These are phyloP conservation scores for Dissophora ornata DNA, from an alignment of 192 early-diverging fungal genomes.

Conservation along the genomic window DNA sequence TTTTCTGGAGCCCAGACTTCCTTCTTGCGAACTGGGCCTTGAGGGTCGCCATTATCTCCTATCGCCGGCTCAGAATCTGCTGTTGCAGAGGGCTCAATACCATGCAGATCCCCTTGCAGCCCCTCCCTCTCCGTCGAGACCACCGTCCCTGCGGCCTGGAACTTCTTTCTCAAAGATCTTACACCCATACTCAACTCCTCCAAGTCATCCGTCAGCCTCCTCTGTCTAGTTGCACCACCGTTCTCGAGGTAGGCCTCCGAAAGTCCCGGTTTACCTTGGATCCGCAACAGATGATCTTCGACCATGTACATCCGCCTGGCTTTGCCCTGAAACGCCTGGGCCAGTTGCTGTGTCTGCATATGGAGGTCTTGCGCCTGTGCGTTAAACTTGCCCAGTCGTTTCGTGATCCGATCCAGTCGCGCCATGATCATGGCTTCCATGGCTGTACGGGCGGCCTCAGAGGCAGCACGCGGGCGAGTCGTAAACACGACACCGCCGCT, in stretches of 20 bases:
- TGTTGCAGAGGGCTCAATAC: no score
- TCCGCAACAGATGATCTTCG: slow-evolving; percentile 36
- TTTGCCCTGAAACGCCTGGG: slow-evolving; percentile 19
- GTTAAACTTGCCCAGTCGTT: slow-evolving; percentile 27
- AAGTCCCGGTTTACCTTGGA: slow-evolving; percentile 47
- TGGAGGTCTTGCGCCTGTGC: slow-evolving; percentile 21
- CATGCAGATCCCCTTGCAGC: no score
- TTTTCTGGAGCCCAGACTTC: slow-evolving; percentile 10
- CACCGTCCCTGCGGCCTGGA: slow-evolving; percentile 31
- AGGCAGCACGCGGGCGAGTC: slow-evolving; percentile 29
- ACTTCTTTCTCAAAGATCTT: slow-evolving; percentile 44
- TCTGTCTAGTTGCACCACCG: slow-evolving; percentile 1
- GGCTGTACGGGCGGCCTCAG: slow-evolving; percentile 23
- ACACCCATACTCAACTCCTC: slow-evolving; percentile 47
- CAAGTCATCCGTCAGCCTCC: slow-evolving; percentile 38
- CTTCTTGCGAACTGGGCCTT: slow-evolving; percentile 5
- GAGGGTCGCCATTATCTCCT: neutral
- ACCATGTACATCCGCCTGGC: slow-evolving; percentile 34
- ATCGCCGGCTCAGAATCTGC: neutral
- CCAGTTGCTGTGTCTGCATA: slow-evolving; percentile 11
- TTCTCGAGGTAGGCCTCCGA: slow-evolving; percentile 18
- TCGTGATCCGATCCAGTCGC: slow-evolving; percentile 21
- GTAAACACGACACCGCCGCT: slow-evolving; percentile 27
- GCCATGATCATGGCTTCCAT: slow-evolving; percentile 38
- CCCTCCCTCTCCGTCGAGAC: slow-evolving; percentile 28